phyloP scores from a whole-genome alignment of 305 asterid species.

The Lippia alba region DNA sequence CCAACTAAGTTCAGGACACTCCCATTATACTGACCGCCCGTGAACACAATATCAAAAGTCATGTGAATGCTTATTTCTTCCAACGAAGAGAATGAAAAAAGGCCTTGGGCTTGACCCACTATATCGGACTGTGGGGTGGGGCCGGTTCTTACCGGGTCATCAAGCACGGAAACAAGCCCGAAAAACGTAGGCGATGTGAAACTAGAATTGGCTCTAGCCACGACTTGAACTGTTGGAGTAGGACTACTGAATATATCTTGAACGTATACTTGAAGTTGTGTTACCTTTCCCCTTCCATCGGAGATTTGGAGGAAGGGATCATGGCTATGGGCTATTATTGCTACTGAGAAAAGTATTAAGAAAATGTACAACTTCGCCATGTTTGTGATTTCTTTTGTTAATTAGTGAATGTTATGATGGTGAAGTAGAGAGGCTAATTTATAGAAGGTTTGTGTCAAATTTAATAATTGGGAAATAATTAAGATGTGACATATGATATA shows the following conservation, averaged over 20 bases:
- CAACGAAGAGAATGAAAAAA: constrained; percentile 31
- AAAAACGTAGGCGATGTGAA: constrained; percentile 37
- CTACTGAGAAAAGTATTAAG: constrained; percentile 9
- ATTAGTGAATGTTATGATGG: too few relatives aligned
- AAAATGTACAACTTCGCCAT: background rate
- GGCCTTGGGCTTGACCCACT: constrained; percentile 47
- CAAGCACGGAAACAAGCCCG: constrained; percentile 36
- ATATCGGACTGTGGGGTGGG: constrained; percentile 33
- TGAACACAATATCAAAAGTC: constrained; percentile 42
- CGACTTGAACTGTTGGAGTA: constrained; percentile 34
- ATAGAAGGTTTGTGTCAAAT: constrained; percentile 4
- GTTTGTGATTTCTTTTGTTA: background rate
- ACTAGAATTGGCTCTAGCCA: constrained; percentile 38
- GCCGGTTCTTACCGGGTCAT: constrained; percentile 39
- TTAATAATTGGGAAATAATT: too few relatives aligned
- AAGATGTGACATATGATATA: too few relatives aligned
- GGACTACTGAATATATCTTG: constrained; percentile 44
- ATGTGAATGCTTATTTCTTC: constrained; percentile 37
- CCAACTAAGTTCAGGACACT: constrained; percentile 45
- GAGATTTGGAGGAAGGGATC: constrained; percentile 24
- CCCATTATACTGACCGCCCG: constrained; percentile 36
- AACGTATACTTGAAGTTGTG: constrained; percentile 42
- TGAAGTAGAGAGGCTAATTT: background rate
- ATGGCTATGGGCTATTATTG: background rate
- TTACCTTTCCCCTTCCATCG: constrained; percentile 25